A percentile compares a stretch with the other conserved stretches of the same genome.
Conservation (phyloP, 2,329 filamentous ascomycete genomes). For the Colletotrichum sp. region DNA sequence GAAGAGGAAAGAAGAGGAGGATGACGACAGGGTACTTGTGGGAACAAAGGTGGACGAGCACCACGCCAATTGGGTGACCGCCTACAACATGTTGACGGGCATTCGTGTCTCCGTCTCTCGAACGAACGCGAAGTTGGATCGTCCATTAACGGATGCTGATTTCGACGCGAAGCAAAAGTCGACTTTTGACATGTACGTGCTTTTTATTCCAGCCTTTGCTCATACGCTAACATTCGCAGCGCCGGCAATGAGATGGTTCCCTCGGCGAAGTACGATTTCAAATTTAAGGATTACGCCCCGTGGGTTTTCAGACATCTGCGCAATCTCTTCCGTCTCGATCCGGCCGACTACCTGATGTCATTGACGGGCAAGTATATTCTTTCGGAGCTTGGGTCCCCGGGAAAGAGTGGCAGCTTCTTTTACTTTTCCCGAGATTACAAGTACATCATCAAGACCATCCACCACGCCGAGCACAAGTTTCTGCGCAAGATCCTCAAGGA, state of each 20-base stretch:
- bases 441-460: slow-evolving; percentile 99
- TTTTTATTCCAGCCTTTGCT: slow-evolving; percentile 63
- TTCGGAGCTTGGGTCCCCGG: slow-evolving; percentile 94
- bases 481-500: slow-evolving; percentile 84
- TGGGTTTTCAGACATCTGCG: slow-evolving; percentile 98
- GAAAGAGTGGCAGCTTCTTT: slow-evolving; percentile 99
- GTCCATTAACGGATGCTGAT: slow-evolving; percentile 86
- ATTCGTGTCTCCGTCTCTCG: slow-evolving; percentile 96
- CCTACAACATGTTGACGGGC: slow-evolving; percentile 99
- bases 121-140: slow-evolving; percentile 95
- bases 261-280: slow-evolving; percentile 99
- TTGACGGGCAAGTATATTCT: slow-evolving; percentile 98
- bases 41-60: slow-evolving; percentile 98
- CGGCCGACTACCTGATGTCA: slow-evolving; percentile 97
- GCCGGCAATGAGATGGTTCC: slow-evolving; percentile 97
- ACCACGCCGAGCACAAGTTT: slow-evolving; percentile 92
- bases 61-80: slow-evolving; percentile 96
- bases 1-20: slow-evolving; percentile 81
- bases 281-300: slow-evolving; percentile 99
- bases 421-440: slow-evolving; percentile 99
- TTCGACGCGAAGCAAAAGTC: slow-evolving; percentile 97
- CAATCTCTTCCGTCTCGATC: slow-evolving; percentile 86
- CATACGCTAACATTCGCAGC: slow-evolving; percentile 52
- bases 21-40: slow-evolving; percentile 93
- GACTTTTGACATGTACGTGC: slow-evolving; percentile 89